phyloP scores from a whole-genome alignment of 2,329 filamentous ascomycete species.

The Pyricularia pennisetigena region DNA sequence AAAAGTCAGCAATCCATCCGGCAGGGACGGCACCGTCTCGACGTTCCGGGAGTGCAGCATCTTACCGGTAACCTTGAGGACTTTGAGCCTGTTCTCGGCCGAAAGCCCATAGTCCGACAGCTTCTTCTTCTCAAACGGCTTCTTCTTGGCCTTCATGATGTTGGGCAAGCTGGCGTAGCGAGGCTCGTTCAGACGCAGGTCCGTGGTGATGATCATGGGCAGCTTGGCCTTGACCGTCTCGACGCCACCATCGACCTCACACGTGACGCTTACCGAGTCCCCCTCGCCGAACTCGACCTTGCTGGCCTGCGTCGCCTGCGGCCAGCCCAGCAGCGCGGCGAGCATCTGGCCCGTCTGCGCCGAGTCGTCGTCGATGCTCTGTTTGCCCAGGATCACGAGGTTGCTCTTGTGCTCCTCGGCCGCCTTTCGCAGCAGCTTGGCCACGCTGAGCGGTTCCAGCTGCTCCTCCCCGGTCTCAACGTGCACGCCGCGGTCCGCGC shows the following conservation, averaged over 20 bases:
- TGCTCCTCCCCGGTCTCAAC: conserved; percentile 68
- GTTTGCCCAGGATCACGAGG: conserved; percentile 89
- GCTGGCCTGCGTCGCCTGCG: conserved; percentile 88
- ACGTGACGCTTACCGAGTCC: conserved; percentile 65
- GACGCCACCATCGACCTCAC: conserved; percentile 91
- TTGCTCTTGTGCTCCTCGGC: conserved; percentile 82
- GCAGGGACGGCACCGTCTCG: background rate
- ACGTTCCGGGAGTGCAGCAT: conserved; percentile 11
- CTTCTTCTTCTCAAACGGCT: conserved; percentile 89
- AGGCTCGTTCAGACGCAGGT: conserved; percentile 89
- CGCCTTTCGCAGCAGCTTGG: conserved; percentile 75
- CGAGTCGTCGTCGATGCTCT: conserved; percentile 95
- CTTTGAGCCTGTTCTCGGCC: conserved; percentile 68
- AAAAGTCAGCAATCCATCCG: conserved; percentile 8
- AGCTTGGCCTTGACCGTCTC: conserved; percentile 81
- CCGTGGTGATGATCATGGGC: conserved; percentile 91
- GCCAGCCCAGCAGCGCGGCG: conserved; percentile 82
- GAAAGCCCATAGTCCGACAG: conserved; percentile 74
- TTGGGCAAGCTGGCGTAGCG: conserved; percentile 92
- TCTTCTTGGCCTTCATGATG: conserved; percentile 99
- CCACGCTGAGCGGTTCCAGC: conserved; percentile 82
- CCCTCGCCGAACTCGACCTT: conserved; percentile 67
- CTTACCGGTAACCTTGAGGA: conserved; percentile 76
- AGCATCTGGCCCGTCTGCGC: conserved; percentile 98
- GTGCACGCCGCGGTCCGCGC: conserved; percentile 84